Percentiles rank a stretch among this genome's conserved stretches.
These are phyloP conservation scores for Hondaea fermentalgiana DNA, from an alignment of 108 stramenopile species.

Conservation along the genomic window DNA sequence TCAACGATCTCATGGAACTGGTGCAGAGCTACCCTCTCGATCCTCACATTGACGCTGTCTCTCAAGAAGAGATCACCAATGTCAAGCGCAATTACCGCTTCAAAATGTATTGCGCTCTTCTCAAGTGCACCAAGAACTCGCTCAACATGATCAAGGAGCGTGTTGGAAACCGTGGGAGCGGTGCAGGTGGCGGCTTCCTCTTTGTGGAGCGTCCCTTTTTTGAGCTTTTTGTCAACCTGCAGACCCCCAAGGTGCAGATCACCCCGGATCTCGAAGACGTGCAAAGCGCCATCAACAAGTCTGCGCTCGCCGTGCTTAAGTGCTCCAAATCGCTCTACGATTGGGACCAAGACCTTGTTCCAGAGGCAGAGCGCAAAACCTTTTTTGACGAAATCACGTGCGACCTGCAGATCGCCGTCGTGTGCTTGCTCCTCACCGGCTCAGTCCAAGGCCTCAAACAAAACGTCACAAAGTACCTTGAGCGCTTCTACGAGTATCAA, in stretches of 20 bases:
- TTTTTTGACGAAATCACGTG: slow-evolving; percentile 79
- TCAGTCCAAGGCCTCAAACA: slow-evolving; percentile 74
- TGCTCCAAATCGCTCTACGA: slow-evolving; percentile 72
- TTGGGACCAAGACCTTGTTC: slow-evolving; percentile 38
- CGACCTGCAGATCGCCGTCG: slow-evolving; percentile 77
- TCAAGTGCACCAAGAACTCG: slow-evolving; percentile 73
- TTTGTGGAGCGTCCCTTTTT: slow-evolving; percentile 56
- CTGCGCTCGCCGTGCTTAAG: slow-evolving; percentile 67
- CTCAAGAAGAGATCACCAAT: slow-evolving; percentile 59
- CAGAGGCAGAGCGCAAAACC: slow-evolving; percentile 29
- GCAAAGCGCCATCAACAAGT: slow-evolving; percentile 72
- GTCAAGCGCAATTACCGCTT: slow-evolving; percentile 78
- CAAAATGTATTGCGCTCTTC: slow-evolving; percentile 79
- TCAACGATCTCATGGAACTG: slow-evolving; percentile 64
- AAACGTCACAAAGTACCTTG: slow-evolving; percentile 71
- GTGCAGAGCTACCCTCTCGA: slow-evolving; percentile 65
- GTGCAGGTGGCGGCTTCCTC: not conserved
- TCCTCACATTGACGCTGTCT: slow-evolving; percentile 53
- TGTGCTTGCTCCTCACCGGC: slow-evolving; percentile 74
- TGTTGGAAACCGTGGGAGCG: slow-evolving; percentile 50
- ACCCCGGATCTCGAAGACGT: slow-evolving; percentile 73
- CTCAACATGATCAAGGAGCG: slow-evolving; percentile 76
- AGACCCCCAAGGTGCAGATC: slow-evolving; percentile 59
- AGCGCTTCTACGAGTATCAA: slow-evolving; percentile 58
- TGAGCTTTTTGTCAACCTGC: slow-evolving; percentile 74